Evolutionary conservation across 2,329 filamentous ascomycete species (phyloP), one percentile per base, ranked within the genome.

Genomic region (Ceratocystiopsis minuta): DNA sequence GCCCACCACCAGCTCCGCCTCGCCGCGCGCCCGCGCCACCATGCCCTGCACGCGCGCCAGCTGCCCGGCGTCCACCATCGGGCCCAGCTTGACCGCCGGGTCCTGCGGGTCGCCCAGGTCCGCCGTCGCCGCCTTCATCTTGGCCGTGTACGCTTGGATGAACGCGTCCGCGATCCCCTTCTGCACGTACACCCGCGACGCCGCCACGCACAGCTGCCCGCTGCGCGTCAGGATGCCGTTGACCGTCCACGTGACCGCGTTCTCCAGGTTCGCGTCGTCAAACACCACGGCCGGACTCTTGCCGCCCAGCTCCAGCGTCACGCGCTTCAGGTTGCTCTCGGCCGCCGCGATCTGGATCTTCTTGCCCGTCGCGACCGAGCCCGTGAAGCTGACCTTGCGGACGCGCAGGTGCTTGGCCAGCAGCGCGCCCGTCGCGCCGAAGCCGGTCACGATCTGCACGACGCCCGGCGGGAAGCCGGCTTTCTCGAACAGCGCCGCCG

Each of bases 391-490:
- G 48, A 76, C 61, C 63, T 75, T 75, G 61, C 75, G 70, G 48
- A 76, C 58, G 36, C 46, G 43, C 47, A 49, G 48, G 45, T 50
- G 48, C 36, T 39, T 45, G 6, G 48, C 32, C 16, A 50, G 41
- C 4, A 45, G 39, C 10, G 47, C 43, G 15, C 48, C 48, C 4
- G 42, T 46, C 37, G 34, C 36, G n/a, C 77, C 77, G 46, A 72
- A 65, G 2, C 77, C 78, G 44, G 78, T 78, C 40, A 80, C 51
- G 45, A 82, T 66, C 54, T 81, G 80, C 49, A 81, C 58, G 13
- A 82, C 76, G 39, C 77, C 77, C 3, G 76, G 69, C 14, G 77
- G 77, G 55, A 81, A 80, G 0, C 77, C 77, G 24, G 75, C 75
- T 49, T 79, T 66, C 48, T 72, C 72, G 50, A 80, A 66, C 31